A percentile compares a stretch with the other conserved stretches of the same genome.
Evolutionary conservation across 2,329 filamentous ascomycete genomes (phyloP).

Genomic region (Sclerotinia spermophila): DNA sequence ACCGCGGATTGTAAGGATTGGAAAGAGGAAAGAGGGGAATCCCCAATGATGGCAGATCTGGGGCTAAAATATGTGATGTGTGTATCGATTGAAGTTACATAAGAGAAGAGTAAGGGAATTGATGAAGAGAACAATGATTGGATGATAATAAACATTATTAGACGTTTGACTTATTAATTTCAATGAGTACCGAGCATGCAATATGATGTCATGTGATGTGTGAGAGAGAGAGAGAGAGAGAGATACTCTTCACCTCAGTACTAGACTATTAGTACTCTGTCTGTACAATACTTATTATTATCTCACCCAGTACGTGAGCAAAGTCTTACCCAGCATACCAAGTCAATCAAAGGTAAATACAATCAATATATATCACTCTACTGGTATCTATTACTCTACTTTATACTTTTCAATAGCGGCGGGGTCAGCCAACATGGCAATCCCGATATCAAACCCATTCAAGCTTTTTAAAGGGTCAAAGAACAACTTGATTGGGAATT

Average conservation of each 20-base stretch:
- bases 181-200: not conserved
- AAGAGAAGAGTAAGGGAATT: not conserved
- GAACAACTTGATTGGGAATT: not conserved
- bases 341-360: too few species aligned
- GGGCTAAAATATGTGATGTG: too few species aligned
- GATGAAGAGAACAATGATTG: not conserved
- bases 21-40: not conserved
- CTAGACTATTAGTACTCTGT: too few species aligned
- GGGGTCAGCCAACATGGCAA: not conserved
- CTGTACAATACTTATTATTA: too few species aligned
- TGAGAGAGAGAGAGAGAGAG: too few species aligned
- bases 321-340: too few species aligned
- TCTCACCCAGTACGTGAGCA: too few species aligned
- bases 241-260: too few species aligned
- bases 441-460: not conserved
- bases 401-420: too few species aligned
- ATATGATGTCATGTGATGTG: too few species aligned
- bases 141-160: not conserved
- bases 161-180: not conserved
- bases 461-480: not conserved
- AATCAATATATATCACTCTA: too few species aligned
- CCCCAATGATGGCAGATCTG: not conserved
- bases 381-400: too few species aligned
- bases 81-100: slow-evolving; percentile 5
- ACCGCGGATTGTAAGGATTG: not conserved